Base-by-base conservation (phyloP, 371 early-diverging fungal genomes). In the Syncephalastrum sp. region DNA sequence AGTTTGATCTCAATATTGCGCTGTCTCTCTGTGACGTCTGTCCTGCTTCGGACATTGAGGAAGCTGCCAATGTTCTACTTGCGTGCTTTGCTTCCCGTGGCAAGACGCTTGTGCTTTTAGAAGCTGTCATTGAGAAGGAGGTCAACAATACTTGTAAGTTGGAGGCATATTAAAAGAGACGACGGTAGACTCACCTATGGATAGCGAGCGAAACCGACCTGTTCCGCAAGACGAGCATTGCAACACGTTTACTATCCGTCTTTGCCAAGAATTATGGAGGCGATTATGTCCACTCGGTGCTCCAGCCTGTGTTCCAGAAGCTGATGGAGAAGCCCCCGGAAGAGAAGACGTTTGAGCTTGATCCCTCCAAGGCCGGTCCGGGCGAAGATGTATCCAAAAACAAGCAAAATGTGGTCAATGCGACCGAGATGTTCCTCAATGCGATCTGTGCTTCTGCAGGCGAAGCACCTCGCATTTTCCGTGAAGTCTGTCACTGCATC, bases 191-290 rank as follows among this genome's bases (percentile, higher is more conserved):
- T n/a, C 19, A 13, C 42, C 17, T 53, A 60, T 50, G 57, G 71
- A 66, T 72, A 56, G 94, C 89, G 46, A 81, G 85, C 41, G 90
- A 93, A 42, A 82, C 91, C 3, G 92, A 93, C 64, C 65, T 97
- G 25, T 92, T 97, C 81, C 84, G 98, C 42, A 79, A 94, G 53
- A 96, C 95, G 63, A 90, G 91, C 56, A 88, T 97, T 71, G 91
- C 95, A 0, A 95, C 95, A 2, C 78, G 93, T 21, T 65, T 97
- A 17, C 70, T 97, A 54, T 88, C 93, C 0, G 80, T 87, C 6
- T 94, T 88, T 69, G 92, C 91, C 45, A 90, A 90, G 67, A 74
- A 78, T 14, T 79, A 94, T 42, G 96, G 96, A 16, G 77, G 82
- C 4, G 91, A 88, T 7, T 97, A 92, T 59, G 79, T 97, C n/a